Percentiles rank a stretch among this genome's conserved stretches.
Evolutionary conservation across 164 flowering plant species (phyloP).

Genomic region (Litsea cubeba): DNA sequence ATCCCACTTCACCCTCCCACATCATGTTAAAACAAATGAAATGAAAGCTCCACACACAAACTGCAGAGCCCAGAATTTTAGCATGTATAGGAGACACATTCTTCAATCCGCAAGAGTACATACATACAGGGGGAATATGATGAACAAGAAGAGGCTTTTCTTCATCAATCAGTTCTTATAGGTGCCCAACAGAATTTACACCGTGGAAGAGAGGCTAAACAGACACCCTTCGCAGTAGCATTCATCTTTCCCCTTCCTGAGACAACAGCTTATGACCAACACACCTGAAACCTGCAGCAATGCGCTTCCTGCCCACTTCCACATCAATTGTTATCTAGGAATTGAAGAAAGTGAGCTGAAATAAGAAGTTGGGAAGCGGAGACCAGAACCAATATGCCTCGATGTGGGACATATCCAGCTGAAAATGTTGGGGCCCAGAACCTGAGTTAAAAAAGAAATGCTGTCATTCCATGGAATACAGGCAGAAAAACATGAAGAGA

Average conservation of each 20-base stretch:
- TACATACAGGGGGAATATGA: not conserved
- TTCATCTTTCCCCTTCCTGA: not conserved
- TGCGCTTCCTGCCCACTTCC: not conserved
- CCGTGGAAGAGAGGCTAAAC: not conserved
- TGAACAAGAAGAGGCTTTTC: not conserved
- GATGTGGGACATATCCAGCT: conserved; percentile 79
- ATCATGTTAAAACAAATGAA: no score
- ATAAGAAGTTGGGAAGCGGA: conserved; percentile 60
- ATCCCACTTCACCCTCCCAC: no score
- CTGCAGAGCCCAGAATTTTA: no score
- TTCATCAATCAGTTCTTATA: not conserved
- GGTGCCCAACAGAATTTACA: conserved; percentile 8
- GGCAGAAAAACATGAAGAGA: not conserved
- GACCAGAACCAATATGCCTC: conserved; percentile 72
- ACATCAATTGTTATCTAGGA: conserved; percentile 10
- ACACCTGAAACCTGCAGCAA: no score
- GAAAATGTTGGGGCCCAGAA: conserved; percentile 70
- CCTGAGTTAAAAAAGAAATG: conserved; percentile 32
- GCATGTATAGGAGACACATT: no score
- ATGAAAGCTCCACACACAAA: no score
- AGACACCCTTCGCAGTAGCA: not conserved
- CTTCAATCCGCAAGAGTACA: no score
- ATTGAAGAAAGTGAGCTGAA: conserved; percentile 21
- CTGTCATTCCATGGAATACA: not conserved
- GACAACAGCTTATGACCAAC: not conserved